Evolutionary conservation across 805 yeast genomes (phyloP), one percentile per base, ranked within the genome.

Genomic region (Myxozyma mucilagina): DNA sequence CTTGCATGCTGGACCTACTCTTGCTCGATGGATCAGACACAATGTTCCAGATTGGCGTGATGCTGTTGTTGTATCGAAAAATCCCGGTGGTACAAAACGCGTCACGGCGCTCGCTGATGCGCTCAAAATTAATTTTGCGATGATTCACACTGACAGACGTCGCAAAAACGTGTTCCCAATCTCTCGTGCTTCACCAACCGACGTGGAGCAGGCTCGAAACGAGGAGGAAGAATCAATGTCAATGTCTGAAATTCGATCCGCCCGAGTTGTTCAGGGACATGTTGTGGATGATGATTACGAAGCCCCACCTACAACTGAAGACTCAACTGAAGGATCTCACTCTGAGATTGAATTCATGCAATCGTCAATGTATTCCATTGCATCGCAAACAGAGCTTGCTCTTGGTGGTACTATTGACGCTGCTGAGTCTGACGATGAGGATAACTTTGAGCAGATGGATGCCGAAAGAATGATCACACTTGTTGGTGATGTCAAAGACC

Each of bases 21-120:
- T 94, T 68, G 97, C 97, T 34, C 84, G 89, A 69, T 94, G 99
- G 99, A 93, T 94, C 70, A 85, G 88, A 69, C 94, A 88, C 74
- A 88, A 94, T 70, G 87, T 94, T 52, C 85, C 86, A 41, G 90
- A 93, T 72, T 90, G 89, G 80, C 80, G 84, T 69, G 86, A 87
- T 63, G 93, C 97, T 1, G 99, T 96, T 31, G 96, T 94, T 57
- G 99, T 94, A 11, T 91, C 97, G n/a, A 94, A 94, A 74, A 94
- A 94, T 76, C 98, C 99, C 20, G 99, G 99, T 65, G 99, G 99
- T 59, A 92, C 99, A 20, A 94, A 94, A 74, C 84, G 99, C 68
- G 99, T 94, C 56, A 94, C 99, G 18, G 92, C 97, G 1, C 80
- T 94, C 69, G 99, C 99, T n/a, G 99, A 96, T 77, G 85, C 96